These are phyloP conservation scores for Chaetomidium leptoderma DNA, from an alignment of 495 filamentous ascomycete species.

Conservation along the genomic window DNA sequence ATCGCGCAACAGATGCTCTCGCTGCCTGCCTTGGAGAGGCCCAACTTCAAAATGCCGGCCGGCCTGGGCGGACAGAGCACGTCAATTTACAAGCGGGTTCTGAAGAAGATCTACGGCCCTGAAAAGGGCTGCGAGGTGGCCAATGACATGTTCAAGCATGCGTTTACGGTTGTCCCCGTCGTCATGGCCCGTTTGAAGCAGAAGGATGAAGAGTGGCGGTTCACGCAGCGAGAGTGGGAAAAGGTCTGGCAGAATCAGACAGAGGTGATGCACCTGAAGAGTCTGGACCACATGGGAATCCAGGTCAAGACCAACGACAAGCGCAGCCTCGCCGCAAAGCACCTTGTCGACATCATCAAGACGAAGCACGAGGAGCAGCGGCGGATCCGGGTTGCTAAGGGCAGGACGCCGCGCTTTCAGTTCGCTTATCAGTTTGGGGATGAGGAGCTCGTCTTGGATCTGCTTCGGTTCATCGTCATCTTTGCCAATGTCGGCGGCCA, in stretches of 20 bases:
- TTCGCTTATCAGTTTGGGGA: conserved; percentile 70
- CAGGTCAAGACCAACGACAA: conserved; percentile 80
- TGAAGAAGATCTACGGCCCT: conserved; percentile 96
- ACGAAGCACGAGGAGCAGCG: conserved; percentile 82
- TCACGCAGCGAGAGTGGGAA: conserved; percentile 92
- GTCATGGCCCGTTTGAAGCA: conserved; percentile 83
- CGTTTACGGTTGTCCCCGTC: conserved; percentile 77
- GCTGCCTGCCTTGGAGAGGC: conserved; percentile 65
- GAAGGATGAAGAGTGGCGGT: conserved; percentile 95
- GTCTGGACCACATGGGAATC: conserved; percentile 92
- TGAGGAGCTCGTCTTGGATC: conserved; percentile 72
- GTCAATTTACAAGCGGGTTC: conserved; percentile 90
- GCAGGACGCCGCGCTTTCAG: conserved; percentile 62
- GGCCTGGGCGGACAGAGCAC: conserved; percentile 91
- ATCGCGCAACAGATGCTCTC: conserved; percentile 82
- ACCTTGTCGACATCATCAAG: conserved; percentile 77
- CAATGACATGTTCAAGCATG: conserved; percentile 72
- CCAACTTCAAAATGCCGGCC: conserved; percentile 67
- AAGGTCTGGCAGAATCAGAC: conserved; percentile 97
- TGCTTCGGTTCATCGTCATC: conserved; percentile 71
- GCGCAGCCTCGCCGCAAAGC: conserved; percentile 81
- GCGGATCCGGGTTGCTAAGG: conserved; percentile 57
- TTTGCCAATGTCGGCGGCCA: conserved; percentile 64
- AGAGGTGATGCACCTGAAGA: conserved; percentile 85
- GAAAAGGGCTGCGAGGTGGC: conserved; percentile 80